Evolutionary conservation across 2,329 filamentous ascomycete genomes (phyloP).

Genomic region (Lecanoromycetidae sp.): DNA sequence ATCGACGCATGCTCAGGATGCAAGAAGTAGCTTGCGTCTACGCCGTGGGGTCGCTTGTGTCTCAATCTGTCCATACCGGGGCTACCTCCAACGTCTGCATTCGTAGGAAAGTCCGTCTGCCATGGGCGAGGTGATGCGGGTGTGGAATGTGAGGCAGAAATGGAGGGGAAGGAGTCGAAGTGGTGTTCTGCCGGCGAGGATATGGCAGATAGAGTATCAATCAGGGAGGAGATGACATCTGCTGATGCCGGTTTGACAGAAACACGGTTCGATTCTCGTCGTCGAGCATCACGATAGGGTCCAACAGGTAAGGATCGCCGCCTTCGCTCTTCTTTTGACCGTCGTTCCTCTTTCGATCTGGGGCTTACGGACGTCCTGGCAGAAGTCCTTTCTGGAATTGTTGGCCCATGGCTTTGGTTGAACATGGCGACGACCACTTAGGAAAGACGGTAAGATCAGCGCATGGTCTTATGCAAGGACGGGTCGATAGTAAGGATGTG

Average conservation of each 20-base stretch:
- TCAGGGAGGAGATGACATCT: slow-evolving; percentile 46
- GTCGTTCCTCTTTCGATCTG: slow-evolving; percentile 4
- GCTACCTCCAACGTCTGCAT: not conserved
- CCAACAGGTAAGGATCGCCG: slow-evolving; percentile 17
- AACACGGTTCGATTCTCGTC: slow-evolving; percentile 23
- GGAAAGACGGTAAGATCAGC: slow-evolving; percentile 6
- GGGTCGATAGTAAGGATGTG: slow-evolving; percentile 2
- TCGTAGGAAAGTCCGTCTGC: slow-evolving; percentile 20
- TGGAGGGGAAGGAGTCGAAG: slow-evolving; percentile 47
- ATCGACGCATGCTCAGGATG: slow-evolving; percentile 46
- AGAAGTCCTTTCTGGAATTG: slow-evolving; percentile 12
- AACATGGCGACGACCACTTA: slow-evolving; percentile 2
- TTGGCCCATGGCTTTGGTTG: slow-evolving; percentile 1
- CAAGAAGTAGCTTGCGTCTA: slow-evolving; percentile 37
- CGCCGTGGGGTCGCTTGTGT: slow-evolving; percentile 40
- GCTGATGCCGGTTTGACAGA: slow-evolving; percentile 33
- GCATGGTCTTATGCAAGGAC: slow-evolving; percentile 8
- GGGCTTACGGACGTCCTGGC: slow-evolving; percentile 4
- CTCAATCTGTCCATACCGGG: too few relatives aligned
- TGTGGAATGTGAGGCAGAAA: slow-evolving; percentile 24
- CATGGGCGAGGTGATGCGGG: slow-evolving; percentile 26
- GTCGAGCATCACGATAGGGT: slow-evolving; percentile 8
- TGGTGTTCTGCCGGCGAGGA: slow-evolving; percentile 54
- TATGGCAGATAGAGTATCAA: slow-evolving; percentile 49
- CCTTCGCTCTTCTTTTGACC: slow-evolving; percentile 5